A percentile compares a stretch with the other conserved stretches of the same genome.
phyloP scores from a whole-genome alignment of 805 yeast species.

The Candida sanyiensis region DNA sequence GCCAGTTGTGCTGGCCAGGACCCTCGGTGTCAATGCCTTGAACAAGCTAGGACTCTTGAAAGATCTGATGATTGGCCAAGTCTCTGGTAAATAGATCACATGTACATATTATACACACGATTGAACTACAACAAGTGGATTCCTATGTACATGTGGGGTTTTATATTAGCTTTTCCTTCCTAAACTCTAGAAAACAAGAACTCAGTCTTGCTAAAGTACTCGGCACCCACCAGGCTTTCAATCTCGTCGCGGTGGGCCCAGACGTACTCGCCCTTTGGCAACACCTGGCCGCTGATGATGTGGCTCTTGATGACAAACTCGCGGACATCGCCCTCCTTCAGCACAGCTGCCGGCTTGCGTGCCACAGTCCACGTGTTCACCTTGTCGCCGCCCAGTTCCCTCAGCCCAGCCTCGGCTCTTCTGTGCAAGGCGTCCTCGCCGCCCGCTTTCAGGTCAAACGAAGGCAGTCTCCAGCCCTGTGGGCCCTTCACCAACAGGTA shows the following conservation, averaged over 20 bases:
- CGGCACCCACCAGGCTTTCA: conserved; percentile 40
- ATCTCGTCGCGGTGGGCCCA: conserved; percentile 88
- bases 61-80: conserved; percentile 57
- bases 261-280: conserved; percentile 46
- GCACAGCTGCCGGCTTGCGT: conserved; percentile 72
- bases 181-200: conserved; percentile 32
- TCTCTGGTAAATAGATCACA: conserved; percentile 32
- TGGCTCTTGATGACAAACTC: conserved; percentile 84
- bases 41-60: conserved; percentile 63
- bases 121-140: too few species aligned
- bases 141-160: conserved; percentile 1
- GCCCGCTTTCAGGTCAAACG: conserved; percentile 43
- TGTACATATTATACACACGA: conserved; percentile 5
- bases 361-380: conserved; percentile 92
- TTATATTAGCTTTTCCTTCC: background rate
- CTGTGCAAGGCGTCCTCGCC: conserved; percentile 51
- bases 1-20: conserved; percentile 71
- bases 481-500: conserved; percentile 58
- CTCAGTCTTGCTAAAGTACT: conserved; percentile 51
- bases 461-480: conserved; percentile 73
- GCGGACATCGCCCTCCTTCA: conserved; percentile 31
- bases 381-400: conserved; percentile 62
- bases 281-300: conserved; percentile 77
- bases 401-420: conserved; percentile 71
- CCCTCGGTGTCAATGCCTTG: conserved; percentile 67